These are phyloP conservation scores for Chaetomium sp. DNA, from an alignment of 2,329 filamentous ascomycete species.

Conservation along the genomic window DNA sequence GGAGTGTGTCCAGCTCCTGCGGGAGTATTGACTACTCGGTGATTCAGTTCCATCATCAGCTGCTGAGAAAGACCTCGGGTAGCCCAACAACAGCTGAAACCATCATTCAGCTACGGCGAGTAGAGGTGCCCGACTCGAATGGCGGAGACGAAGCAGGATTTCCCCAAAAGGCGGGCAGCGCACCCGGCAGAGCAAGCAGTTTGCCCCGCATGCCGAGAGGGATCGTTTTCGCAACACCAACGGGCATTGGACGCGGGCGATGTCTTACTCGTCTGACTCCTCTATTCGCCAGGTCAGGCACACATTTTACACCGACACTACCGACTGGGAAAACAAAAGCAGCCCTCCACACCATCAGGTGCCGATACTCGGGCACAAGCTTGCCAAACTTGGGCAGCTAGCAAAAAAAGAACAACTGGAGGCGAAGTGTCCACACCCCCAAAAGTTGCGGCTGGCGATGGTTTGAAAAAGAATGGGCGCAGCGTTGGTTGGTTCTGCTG, in stretches of 20 bases:
- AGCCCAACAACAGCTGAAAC: not conserved
- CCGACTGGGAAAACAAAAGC: not conserved
- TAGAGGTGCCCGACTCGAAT: not conserved
- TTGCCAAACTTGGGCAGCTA: not conserved
- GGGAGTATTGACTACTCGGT: not conserved
- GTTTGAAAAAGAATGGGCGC: not conserved
- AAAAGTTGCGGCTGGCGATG: not conserved
- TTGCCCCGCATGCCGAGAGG: constrained; percentile 8
- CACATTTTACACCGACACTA: not conserved
- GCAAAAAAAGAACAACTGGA: not conserved
- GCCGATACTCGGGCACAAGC: not conserved
- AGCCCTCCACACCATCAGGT: not conserved
- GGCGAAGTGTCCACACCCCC: not conserved
- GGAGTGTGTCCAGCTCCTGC: not conserved
- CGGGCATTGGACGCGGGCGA: constrained; percentile 1
- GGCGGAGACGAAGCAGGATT: not conserved
- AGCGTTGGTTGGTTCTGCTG: too few species aligned
- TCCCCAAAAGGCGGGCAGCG: constrained; percentile 17
- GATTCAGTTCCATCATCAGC: not conserved
- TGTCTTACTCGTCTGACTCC: not conserved
- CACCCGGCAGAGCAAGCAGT: constrained; percentile 1
- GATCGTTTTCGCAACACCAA: constrained; percentile 6
- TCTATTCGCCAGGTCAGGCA: not conserved
- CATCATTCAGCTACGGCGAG: not conserved
- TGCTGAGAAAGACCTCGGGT: not conserved